Evolutionary conservation across 2,329 filamentous ascomycete genomes (phyloP), one percentile per base, ranked within the genome.

Genomic region (Aspergillus ustus): DNA sequence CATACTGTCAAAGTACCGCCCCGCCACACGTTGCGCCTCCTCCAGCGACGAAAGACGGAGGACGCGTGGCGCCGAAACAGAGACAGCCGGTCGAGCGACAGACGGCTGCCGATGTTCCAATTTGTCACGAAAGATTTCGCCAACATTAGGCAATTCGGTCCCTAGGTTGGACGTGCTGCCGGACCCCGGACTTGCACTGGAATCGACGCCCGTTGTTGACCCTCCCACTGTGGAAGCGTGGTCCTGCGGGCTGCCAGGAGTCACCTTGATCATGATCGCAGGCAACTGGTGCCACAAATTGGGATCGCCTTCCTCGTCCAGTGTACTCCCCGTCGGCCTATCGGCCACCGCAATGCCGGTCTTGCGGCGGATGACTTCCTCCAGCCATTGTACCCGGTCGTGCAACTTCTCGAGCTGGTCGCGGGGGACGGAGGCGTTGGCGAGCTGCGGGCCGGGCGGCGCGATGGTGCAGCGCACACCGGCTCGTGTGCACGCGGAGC

Each of bases 231-330:
- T 69, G 7, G 62, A 58, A 31, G 63, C 58, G n/a, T 63, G 53
- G 4, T 63, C 59, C n/a, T 68, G 67, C 57, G 63, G 66, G 15
- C 64, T 68, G 8, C 68, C 69, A 22, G 69, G 72, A 54, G 70
- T 71, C 58, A 77, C 70, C 55, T 77, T 69, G 66, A 78, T 71
- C 59, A 78, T 66, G 66, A 78, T 70, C 19, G 70, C 66, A 1
- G 75, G 75, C n/a, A 78, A 69, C 63, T 75, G 74, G 56, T 76
- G 76, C 75, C 75, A 78, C 70, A 70, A 75, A 60, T 77, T 75
- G 22, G 69, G 67, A 48, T 75, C 72, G 7, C 69, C 72, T 50
- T 73, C 72, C 28, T 71, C 72, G 28, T 77, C 73, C 29, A 77
- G 66, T 1, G 67, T 56, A 19, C 70, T 71, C 6, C 75, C 75